Evolutionary conservation across 148 eudicot genomes (phyloP), one percentile per base, ranked within the genome.

Genomic region (Fagopyrum esculentum): DNA sequence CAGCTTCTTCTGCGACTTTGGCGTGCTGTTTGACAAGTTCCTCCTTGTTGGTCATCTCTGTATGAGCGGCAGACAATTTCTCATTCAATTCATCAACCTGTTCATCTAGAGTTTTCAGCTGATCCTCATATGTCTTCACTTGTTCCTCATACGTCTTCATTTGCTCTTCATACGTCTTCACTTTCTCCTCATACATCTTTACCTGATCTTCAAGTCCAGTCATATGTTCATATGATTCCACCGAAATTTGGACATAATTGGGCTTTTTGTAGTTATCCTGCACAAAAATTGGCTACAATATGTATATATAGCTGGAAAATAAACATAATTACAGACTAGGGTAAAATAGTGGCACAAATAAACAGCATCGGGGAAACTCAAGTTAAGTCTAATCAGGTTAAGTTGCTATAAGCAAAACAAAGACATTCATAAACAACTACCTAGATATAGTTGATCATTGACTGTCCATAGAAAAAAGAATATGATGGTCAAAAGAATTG

Each of bases 1-100:
- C 97, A 57, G 99, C 99, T 82, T 94, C 99, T 83, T 95, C 99
- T 6, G 99, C 97, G 73, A 95, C 99, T 85, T 95, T 95, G 29
- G 89, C 85, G 75, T 95, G 99, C 73, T 95, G 99, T 80, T 92
- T 95, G 72, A 92, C 99, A 66, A 90, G 79, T 76, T 81, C 91
- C 72, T 92, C 99, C 82, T 90, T 90, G 45, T 85, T 81, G 46
- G 86, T 89, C 78, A 95, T 85, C 82, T 95, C 99, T 15, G 90
- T 79, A 75, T 87, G 72, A 64, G 99, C 93, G 76, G 79, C 84
- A 35, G 94, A 82, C 15, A 95, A 78, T 77, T 92, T 85, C 73
- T 89, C 92, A 83, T 84, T 90, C 74, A 95, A 80, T 66, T 89
- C 88, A 56, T 82, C 72, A 13, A 90, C 79, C 79, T 92, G 87